These are phyloP conservation scores for Penicillium odoratum DNA, from an alignment of 495 filamentous ascomycete genomes.

Conservation along the genomic window DNA sequence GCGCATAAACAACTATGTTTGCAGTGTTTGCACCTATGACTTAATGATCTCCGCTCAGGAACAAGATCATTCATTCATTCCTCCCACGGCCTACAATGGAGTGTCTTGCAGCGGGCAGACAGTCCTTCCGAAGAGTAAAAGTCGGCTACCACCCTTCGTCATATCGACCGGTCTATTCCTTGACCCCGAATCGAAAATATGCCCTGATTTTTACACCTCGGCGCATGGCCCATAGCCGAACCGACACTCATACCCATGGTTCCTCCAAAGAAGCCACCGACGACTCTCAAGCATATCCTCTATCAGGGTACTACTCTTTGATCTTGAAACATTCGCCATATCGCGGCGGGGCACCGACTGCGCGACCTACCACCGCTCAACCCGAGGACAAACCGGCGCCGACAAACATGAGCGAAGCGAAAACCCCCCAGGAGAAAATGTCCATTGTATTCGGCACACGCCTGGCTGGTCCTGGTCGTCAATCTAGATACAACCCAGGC, in stretches of 20 bases:
- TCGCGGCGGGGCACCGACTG: slow-evolving; percentile 23
- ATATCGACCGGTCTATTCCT: slow-evolving; percentile 1
- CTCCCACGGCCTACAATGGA: slow-evolving; percentile 32
- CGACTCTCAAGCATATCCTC: slow-evolving; percentile 37
- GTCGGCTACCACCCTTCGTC: not conserved
- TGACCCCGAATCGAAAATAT: slow-evolving; percentile 19
- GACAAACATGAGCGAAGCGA: slow-evolving; percentile 20
- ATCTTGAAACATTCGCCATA: slow-evolving; percentile 36
- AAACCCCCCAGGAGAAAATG: slow-evolving; percentile 54
- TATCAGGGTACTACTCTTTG: slow-evolving; percentile 44
- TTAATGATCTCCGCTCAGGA: slow-evolving; percentile 21
- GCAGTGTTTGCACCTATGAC: slow-evolving; percentile 45
- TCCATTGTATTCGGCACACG: slow-evolving; percentile 75
- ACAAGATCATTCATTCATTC: slow-evolving; percentile 14
- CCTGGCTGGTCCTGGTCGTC: slow-evolving; percentile 67
- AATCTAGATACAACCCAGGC: slow-evolving; percentile 57
- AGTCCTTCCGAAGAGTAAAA: slow-evolving; percentile 18
- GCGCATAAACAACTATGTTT: slow-evolving; percentile 40
- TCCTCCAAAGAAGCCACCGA: slow-evolving; percentile 12
- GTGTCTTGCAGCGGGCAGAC: slow-evolving; percentile 23
- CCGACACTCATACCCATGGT: slow-evolving; percentile 14
- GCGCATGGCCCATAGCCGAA: slow-evolving; percentile 23
- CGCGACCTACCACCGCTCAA: slow-evolving; percentile 21
- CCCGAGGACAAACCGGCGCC: slow-evolving; percentile 30
- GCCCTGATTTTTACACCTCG: slow-evolving; percentile 21